These are phyloP conservation scores for Dentipellis sp. DNA, from an alignment of 768 basidiomycete genomes.

Conservation along the genomic window DNA sequence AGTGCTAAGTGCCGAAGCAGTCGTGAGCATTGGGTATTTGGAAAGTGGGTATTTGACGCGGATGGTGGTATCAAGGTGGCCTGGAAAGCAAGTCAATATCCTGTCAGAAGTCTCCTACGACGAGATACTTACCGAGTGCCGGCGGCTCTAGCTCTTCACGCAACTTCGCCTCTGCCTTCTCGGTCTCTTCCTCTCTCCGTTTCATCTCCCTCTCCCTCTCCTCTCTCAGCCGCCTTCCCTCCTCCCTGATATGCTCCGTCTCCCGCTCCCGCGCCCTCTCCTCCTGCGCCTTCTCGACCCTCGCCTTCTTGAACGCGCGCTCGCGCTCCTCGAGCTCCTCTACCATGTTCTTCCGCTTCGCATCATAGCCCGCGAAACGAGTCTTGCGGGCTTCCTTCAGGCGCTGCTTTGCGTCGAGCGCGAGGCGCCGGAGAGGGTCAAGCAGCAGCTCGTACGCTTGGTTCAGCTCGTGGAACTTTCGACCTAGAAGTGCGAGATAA, in stretches of 20 bases:
- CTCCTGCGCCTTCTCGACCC: slow-evolving; percentile 51
- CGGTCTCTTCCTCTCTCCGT: slow-evolving; percentile 33
- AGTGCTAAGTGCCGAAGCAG: slow-evolving; percentile 34
- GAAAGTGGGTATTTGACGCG: slow-evolving; percentile 60
- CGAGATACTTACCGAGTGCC: slow-evolving; percentile 32
- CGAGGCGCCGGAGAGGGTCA: slow-evolving; percentile 70
- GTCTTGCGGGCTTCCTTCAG: slow-evolving; percentile 58
- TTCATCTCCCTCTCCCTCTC: slow-evolving; percentile 49
- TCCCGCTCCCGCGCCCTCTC: slow-evolving; percentile 45
- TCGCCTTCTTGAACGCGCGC: slow-evolving; percentile 64
- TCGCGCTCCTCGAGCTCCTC: slow-evolving; percentile 74
- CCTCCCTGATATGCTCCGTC: slow-evolving; percentile 67
- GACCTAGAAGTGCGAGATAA: slow-evolving; percentile 26
- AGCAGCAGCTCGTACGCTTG: slow-evolving; percentile 74
- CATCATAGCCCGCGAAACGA: slow-evolving; percentile 61
- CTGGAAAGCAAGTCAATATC: slow-evolving; percentile 21
- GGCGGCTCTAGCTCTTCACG: slow-evolving; percentile 42
- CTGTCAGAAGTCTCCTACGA: neutral
- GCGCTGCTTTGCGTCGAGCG: slow-evolving; percentile 72
- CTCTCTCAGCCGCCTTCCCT: slow-evolving; percentile 59
- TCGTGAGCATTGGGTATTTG: slow-evolving; percentile 47
- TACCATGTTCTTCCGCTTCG: slow-evolving; percentile 64
- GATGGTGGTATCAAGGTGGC: slow-evolving; percentile 65
- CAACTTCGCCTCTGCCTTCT: slow-evolving; percentile 22
- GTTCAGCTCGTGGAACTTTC: slow-evolving; percentile 80